A percentile compares a stretch with the other conserved stretches of the same genome.
Conservation (phyloP, 2,329 filamentous ascomycete genomes). For the Kalaharituber pfeilii region DNA sequence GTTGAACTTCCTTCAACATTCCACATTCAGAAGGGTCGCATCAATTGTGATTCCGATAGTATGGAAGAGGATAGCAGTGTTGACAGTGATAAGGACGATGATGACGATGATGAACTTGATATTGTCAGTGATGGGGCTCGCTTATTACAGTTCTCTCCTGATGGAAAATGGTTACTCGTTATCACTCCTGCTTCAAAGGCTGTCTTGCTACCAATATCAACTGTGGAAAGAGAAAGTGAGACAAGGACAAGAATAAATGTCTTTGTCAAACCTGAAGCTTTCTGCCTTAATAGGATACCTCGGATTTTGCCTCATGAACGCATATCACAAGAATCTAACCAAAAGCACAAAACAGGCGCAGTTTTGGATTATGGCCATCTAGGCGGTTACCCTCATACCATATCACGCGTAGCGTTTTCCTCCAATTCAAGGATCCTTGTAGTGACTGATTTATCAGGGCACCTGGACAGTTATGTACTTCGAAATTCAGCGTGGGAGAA, state of each 20-base stretch:
- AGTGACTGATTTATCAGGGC: conserved; percentile 64
- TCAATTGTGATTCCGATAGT: neutral
- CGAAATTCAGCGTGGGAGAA: conserved; percentile 38
- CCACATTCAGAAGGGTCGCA: conserved; percentile 6
- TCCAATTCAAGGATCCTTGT: conserved; percentile 63
- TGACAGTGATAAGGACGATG: conserved; percentile 9
- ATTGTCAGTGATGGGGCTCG: conserved; percentile 48
- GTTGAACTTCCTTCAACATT: conserved; percentile 42
- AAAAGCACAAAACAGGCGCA: neutral
- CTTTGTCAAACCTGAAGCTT: conserved; percentile 3
- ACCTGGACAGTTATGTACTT: conserved; percentile 71
- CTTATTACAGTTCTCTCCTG: conserved; percentile 49
- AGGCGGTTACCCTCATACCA: conserved; percentile 57
- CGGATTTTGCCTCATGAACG: conserved; percentile 15
- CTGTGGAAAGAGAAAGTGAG: neutral
- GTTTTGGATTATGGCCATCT: conserved; percentile 44
- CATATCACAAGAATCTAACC: neutral
- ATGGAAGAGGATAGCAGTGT: neutral
- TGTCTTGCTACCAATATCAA: conserved; percentile 14
- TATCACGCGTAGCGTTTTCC: conserved; percentile 62
- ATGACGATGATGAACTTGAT: conserved; percentile 11
- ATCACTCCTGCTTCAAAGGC: conserved; percentile 32
- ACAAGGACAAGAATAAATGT: conserved; percentile 4
- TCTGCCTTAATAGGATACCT: conserved; percentile 27
- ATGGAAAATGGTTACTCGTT: conserved; percentile 51